phyloP scores from a whole-genome alignment of 768 basidiomycete species.

The Kwoniella heveanensis region DNA sequence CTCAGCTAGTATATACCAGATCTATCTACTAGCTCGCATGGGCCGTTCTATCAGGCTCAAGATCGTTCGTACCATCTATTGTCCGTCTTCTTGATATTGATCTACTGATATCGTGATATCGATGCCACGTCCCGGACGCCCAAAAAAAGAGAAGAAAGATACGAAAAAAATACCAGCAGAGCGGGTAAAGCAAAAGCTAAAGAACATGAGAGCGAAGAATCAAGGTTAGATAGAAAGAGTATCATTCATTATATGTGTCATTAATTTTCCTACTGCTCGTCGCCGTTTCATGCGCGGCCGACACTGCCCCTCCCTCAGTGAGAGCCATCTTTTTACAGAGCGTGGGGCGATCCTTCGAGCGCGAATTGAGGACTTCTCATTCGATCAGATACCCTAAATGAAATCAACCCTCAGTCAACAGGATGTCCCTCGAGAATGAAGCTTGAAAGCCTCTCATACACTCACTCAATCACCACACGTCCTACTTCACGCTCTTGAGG shows the following conservation, averaged over 20 bases:
- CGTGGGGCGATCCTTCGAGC: slow-evolving; percentile 47
- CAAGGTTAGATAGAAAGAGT: too few relatives aligned
- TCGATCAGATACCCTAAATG: slow-evolving; percentile 45
- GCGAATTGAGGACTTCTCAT: slow-evolving; percentile 49
- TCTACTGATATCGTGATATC: background rate
- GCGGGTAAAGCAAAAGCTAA: too few relatives aligned
- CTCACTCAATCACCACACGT: slow-evolving; percentile 52
- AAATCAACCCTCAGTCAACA: too few relatives aligned
- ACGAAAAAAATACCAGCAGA: background rate
- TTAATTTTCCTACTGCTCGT: too few relatives aligned
- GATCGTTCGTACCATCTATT: background rate
- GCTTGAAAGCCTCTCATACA: too few relatives aligned
- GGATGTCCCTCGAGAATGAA: too few relatives aligned
- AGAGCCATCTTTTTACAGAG: slow-evolving; percentile 23
- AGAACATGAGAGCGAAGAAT: too few relatives aligned
- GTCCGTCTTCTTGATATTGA: background rate
- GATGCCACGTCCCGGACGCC: background rate
- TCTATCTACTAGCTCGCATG: too few relatives aligned
- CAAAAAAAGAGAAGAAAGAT: background rate
- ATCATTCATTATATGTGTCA: background rate
- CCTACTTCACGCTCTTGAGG: slow-evolving; percentile 53
- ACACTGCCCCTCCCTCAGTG: background rate
- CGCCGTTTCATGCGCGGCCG: too few relatives aligned
- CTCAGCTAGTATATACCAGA: background rate
- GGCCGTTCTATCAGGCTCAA: too few relatives aligned